These are phyloP conservation scores for Syncephalastrum monosporum DNA, from an alignment of 371 early-diverging fungal species.

Conservation along the genomic window DNA sequence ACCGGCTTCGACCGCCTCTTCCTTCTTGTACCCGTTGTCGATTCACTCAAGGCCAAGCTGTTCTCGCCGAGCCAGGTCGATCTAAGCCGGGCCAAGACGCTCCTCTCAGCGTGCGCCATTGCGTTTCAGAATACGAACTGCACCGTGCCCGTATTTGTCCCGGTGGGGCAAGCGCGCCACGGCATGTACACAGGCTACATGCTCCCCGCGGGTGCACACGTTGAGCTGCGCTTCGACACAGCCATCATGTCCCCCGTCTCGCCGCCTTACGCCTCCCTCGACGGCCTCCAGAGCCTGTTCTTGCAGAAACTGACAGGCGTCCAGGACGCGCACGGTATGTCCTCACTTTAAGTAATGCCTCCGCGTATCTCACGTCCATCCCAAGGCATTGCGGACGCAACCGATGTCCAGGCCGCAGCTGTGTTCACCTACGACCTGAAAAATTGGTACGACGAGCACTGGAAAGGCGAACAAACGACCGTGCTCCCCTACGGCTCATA, in stretches of 20 bases:
- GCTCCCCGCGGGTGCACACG: constrained; percentile 14
- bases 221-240: constrained; percentile 63
- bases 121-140: constrained; percentile 75
- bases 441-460: constrained; percentile 60
- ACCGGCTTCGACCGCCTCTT: constrained; percentile 53
- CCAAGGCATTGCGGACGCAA: too few species aligned
- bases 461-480: constrained; percentile 39
- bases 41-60: constrained; percentile 33
- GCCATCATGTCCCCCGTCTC: constrained; percentile 58
- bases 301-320: constrained; percentile 41
- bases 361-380: too few species aligned
- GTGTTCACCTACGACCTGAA: constrained; percentile 55
- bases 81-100: constrained; percentile 59
- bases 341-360: background rate
- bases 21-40: constrained; percentile 37
- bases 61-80: constrained; percentile 45
- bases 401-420: constrained; percentile 37
- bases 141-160: constrained; percentile 74
- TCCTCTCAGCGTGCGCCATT: constrained; percentile 71
- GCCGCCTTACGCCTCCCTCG: constrained; percentile 53
- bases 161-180: constrained; percentile 66
- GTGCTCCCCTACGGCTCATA: constrained; percentile 66
- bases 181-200: constrained; percentile 63
- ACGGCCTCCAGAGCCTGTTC: constrained; percentile 59
- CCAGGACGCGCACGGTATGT: constrained; percentile 40